Conservation (phyloP, 495 filamentous ascomycete species). For the Tuber indicum region DNA sequence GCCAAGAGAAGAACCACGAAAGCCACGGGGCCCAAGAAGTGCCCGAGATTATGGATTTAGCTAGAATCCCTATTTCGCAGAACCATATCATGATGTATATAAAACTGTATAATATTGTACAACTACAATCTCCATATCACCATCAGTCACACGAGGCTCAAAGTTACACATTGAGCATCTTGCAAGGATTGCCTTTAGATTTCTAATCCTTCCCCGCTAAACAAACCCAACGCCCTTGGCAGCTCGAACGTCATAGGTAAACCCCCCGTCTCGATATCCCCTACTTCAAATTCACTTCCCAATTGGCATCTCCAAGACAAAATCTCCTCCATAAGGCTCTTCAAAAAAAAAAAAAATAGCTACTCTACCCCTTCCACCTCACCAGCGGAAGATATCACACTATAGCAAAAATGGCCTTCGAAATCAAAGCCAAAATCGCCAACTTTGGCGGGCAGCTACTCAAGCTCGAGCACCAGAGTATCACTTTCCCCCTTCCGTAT, state of each 20-base stretch:
- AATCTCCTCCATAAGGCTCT: constrained; percentile 3
- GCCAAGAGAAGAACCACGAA: not conserved
- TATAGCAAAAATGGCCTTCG: constrained; percentile 59
- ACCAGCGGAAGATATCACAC: not conserved
- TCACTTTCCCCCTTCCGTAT: not conserved
- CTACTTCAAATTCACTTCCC: constrained; percentile 3
- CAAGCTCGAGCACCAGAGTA: constrained; percentile 78
- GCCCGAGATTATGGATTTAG: constrained; percentile 33
- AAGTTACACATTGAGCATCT: not conserved
- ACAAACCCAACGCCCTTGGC: not conserved
- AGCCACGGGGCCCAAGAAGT: constrained; percentile 13
- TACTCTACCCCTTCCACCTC: not conserved
- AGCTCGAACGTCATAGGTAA: not conserved
- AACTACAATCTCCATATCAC: not conserved
- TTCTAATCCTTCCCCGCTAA: not conserved
- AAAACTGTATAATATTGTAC: not conserved
- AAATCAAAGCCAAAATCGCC: constrained; percentile 79
- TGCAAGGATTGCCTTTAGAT: not conserved
- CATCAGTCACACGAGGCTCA: not conserved
- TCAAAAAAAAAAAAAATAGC: not conserved
- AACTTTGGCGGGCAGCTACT: constrained; percentile 92
- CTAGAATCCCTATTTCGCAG: not conserved
- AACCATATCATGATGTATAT: not conserved
- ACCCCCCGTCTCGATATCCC: not conserved
- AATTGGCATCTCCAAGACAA: constrained; percentile 13